phyloP scores from a whole-genome alignment of 1,139 yeast species.

The Geotrichum bryndzae region DNA sequence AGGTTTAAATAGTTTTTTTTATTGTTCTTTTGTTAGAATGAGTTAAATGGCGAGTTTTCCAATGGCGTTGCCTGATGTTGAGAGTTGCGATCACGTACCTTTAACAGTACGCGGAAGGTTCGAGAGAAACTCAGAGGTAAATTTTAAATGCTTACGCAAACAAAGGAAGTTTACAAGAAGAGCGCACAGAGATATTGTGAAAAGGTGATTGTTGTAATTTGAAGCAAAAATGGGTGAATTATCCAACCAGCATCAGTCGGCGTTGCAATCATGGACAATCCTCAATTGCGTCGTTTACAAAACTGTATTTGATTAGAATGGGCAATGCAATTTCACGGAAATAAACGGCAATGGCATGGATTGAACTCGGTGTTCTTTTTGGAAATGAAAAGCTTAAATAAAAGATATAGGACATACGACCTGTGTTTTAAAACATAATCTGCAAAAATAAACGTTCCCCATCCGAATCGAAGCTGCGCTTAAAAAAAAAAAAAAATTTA shows the following conservation, averaged over 20 bases:
- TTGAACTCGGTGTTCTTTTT: no score
- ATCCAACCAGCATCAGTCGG: no score
- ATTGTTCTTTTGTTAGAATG: background rate
- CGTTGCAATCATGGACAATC: background rate
- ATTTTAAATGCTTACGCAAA: background rate
- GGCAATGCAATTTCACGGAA: background rate
- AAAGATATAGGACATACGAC: no score
- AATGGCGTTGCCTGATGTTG: background rate
- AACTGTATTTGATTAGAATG: background rate
- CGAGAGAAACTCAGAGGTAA: background rate
- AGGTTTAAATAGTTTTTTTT: background rate
- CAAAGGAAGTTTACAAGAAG: no score
- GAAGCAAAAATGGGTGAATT: background rate
- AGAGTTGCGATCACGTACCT: background rate
- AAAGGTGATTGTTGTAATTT: background rate
- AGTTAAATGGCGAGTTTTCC: background rate
- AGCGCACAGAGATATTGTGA: no score
- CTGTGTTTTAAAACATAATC: no score
- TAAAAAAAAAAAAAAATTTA: no score
- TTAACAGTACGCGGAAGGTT: background rate
- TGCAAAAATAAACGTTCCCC: no score
- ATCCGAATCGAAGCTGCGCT: no score
- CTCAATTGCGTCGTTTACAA: background rate
- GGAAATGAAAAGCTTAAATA: no score
- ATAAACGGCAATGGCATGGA: background rate